phyloP scores from a whole-genome alignment of 73 alveolate genomes.

The Paraurostyla sp. region DNA sequence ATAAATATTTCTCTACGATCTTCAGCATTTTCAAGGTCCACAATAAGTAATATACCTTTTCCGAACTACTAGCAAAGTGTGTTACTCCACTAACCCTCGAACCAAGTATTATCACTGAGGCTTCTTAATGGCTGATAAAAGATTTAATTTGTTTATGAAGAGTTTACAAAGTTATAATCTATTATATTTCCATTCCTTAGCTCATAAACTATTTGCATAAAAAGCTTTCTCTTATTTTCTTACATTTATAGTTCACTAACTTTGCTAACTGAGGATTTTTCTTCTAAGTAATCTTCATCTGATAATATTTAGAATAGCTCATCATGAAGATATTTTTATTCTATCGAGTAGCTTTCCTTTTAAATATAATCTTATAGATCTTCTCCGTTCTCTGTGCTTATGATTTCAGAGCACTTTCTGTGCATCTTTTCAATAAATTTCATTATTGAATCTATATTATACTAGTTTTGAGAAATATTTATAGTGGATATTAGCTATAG shows the following conservation, averaged over 20 bases:
- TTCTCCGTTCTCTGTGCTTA: neutral
- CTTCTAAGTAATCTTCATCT: constrained; percentile 35
- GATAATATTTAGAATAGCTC: neutral
- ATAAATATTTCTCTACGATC: neutral
- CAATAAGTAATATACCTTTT: neutral
- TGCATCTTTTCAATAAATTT: neutral
- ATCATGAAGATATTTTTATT: constrained; percentile 8
- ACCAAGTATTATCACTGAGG: neutral
- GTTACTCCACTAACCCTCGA: constrained; percentile 38
- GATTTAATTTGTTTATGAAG: neutral
- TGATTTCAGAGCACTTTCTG: neutral
- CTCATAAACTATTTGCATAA: constrained; percentile 14
- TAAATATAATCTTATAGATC: neutral
- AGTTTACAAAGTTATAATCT: neutral
- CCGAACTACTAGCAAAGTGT: constrained; percentile 10
- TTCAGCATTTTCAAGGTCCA: neutral
- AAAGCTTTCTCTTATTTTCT: neutral
- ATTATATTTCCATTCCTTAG: neutral
- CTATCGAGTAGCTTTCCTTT: neutral
- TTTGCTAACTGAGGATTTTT: neutral
- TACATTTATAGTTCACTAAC: constrained; percentile 5
- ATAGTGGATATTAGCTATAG: neutral
- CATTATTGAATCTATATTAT: neutral
- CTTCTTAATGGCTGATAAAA: constrained; percentile 13
- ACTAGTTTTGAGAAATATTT: neutral